A percentile compares a stretch with the other conserved stretches of the same genome.
phyloP scores from a whole-genome alignment of 1,284 basidiomycete species.

The Austropuccinia psidii region DNA sequence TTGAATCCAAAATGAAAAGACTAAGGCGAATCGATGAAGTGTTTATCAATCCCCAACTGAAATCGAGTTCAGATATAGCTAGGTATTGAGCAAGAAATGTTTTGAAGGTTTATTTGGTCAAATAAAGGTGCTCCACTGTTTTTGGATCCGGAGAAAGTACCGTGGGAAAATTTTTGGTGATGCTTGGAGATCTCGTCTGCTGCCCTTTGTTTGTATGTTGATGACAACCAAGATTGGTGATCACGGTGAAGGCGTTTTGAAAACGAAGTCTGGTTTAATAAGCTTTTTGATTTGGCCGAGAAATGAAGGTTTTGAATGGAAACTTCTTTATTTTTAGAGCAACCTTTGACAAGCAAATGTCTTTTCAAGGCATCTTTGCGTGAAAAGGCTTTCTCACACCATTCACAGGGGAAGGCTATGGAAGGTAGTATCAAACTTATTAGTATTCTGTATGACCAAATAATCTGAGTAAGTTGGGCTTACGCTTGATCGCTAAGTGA shows the following conservation, averaged over 20 bases:
- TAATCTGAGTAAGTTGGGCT: background rate
- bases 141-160: too few species aligned
- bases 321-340: background rate
- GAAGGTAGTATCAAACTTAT: background rate
- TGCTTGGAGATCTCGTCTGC: background rate
- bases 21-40: too few species aligned
- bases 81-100: background rate
- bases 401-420: slow-evolving; percentile 10
- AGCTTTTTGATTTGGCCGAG: background rate
- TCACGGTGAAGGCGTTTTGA: background rate
- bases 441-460: background rate
- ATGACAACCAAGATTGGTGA: background rate
- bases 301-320: background rate
- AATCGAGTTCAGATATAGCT: background rate
- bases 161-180: too few species aligned
- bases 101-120: background rate
- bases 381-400: slow-evolving; percentile 17
- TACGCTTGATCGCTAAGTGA: slow-evolving; percentile 44
- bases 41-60: too few species aligned
- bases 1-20: too few species aligned
- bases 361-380: slow-evolving; percentile 26
- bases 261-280: too few species aligned
- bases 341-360: slow-evolving; percentile 1
- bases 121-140: background rate
- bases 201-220: background rate